A percentile compares a stretch with the other conserved stretches of the same genome.
Conservation (phyloP, 2,329 filamentous ascomycete species). For the Cryphonectria japonica region DNA sequence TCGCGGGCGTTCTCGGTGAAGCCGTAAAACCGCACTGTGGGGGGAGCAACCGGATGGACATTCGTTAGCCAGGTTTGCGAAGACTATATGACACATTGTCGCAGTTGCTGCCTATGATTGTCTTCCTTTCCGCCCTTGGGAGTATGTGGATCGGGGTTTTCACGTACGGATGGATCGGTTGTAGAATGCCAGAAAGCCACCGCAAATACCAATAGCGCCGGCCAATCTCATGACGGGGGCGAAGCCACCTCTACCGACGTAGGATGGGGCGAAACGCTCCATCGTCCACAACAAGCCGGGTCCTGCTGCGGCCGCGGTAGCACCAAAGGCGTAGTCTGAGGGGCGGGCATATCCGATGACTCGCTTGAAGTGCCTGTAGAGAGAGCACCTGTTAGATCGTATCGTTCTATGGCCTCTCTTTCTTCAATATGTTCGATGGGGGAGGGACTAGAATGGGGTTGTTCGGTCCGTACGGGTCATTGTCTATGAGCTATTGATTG, state of each 20-base stretch:
- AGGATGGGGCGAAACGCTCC: conserved; percentile 84
- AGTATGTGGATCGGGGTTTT: neutral
- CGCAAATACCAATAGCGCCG: conserved; percentile 71
- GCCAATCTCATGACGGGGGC: conserved; percentile 80
- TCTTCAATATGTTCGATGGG: neutral
- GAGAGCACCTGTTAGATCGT: conserved; percentile 37
- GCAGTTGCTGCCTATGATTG: neutral
- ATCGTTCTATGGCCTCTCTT: neutral
- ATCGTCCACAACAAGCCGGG: conserved; percentile 76
- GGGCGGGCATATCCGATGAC: conserved; percentile 85
- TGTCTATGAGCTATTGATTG: conserved; percentile 85
- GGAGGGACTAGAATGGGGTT: conserved; percentile 23
- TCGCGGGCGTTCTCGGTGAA: conserved; percentile 91
- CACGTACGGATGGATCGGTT: conserved; percentile 79
- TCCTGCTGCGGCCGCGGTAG: conserved; percentile 68
- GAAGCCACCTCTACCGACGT: conserved; percentile 82
- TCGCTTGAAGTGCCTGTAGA: conserved; percentile 80
- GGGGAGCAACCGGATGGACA: neutral
- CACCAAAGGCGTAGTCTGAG: conserved; percentile 78
- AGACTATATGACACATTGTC: neutral
- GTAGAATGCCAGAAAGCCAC: conserved; percentile 85
- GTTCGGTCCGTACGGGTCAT: conserved; percentile 78
- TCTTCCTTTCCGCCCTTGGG: neutral
- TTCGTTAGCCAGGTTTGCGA: conserved; percentile 15
- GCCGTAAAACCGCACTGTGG: conserved; percentile 89